Base-by-base conservation (phyloP, 345 rosid species). In the Atalantia buxifolia region DNA sequence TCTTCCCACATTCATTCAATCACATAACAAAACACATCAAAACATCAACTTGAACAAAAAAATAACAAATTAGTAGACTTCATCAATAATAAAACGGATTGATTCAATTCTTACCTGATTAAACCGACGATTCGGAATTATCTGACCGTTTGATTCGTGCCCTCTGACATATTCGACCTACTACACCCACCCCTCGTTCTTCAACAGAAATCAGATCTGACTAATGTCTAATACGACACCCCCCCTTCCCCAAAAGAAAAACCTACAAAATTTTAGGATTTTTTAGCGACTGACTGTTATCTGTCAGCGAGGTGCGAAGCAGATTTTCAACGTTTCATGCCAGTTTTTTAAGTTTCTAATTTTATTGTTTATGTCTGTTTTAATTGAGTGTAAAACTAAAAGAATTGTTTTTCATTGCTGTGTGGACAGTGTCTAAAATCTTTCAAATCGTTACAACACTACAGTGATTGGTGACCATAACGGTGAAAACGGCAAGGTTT, bases 1-100 rank as follows among this genome's bases (percentile, higher is more conserved):
- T 3, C 70, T 63, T 59, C 84, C 85, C 76, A 75, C 73, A 77
- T 73, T 68, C 69, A 67, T 6, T 68, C 69, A 67, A 4, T 57
- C 48, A 63, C 21, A 71, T 22, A 35, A 72, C 10, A 31, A 40
- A 40, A 50, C 78, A 65, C 50, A 62, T 30, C 45, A 31, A 38
- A 38, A 65, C 50, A 62, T 30, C 45, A 65, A 48, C 42, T 31
- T 30, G 5, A 4, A 28, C 31, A 6, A 12, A 42, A 7, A 28
- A 28, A n/a, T n/a, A 30, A 65, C 40, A 27, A 40, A 57, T 35
- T 50, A 28, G 33, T 24, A 24, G 30, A 59, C 14, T 19, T 28
- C 2, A 62, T 45, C 42, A 74, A 62, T 6, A 60, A 18, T 10
- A 60, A 60, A 38, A 36, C 36, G 35, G 3, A 25, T 42, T 27